Evolutionary conservation across 2,329 filamentous ascomycete genomes (phyloP), one percentile per base, ranked within the genome.

Genomic region (Aspergillus transmontanensis): DNA sequence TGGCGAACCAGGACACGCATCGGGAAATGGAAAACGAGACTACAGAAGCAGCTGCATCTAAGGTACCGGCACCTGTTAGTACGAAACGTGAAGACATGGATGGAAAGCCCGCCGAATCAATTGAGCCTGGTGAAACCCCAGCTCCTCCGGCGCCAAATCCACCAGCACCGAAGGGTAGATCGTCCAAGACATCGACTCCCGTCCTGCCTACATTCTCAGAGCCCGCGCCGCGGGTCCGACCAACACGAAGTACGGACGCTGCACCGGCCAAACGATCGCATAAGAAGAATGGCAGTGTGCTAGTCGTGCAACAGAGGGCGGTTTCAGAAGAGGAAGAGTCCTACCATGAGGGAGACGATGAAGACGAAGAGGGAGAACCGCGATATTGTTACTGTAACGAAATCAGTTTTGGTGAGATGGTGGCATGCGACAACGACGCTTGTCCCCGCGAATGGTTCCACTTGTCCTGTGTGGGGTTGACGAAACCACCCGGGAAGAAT

Each of bases 371-470:
- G 4, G 87, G 91, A 67, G 91, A 94, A 74, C 89, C 88, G 43
- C 83, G 87, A 16, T 94, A 94, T 76, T 93, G 91, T 76, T 92
- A 92, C 78, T 93, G 91, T 76, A 90, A 93, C 69, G 86, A 89
- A 55, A 88, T 93, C 60, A 93, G 90, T 71, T 94, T 93, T 73
- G 91, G 91, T 23, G 90, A 92, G 78, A 94, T 94, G 91, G 90
- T 94, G 50, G 91, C 89, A 2, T 94, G 91, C 73, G 91, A 94
- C 74, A 88, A 87, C 9, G 86, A 89, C 63, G 86, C 87, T 56
- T 94, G 91, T 78, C 85, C 87, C 68, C 85, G 87, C 65, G 91
- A 94, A 77, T 94, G 91, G 91, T 94, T 94, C 81, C 91, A 94
- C 82, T 79, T 95, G 57, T 90, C 89, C 57, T 95, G 92, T 76